Evolutionary conservation across 257 asterid species (phyloP), one percentile per base, ranked within the genome.

Genomic region (Ilex aquifolium): DNA sequence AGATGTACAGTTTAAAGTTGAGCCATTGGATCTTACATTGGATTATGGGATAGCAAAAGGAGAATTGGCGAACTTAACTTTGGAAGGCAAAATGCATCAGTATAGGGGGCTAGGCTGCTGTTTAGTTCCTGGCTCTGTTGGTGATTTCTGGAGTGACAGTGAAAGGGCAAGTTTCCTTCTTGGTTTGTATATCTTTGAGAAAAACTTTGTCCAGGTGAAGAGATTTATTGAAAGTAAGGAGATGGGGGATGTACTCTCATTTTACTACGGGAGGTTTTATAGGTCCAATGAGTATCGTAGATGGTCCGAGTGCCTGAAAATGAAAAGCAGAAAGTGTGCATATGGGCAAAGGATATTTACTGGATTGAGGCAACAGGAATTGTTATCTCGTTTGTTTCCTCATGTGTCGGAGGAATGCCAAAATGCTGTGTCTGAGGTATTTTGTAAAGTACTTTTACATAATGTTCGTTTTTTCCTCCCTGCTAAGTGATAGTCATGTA

Each of bases 331-430:
- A 73, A 88, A 70, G 65, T 66, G 78, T 65, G 87, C 75, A 2
- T 69, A 61, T 50, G 96, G 95, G 31, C 85, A 78, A 75, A 80
- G 76, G 68, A 66, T 88, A 73, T 88, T 88, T 64, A 80, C 78
- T 13, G 96, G 96, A 69, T n/a, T 49, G 49, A 88, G 96, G 77
- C 90, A 66, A 76, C 90, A 84, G 57, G 96, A 84, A 61, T 65
- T 88, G 15, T 52, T 86, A 32, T 72, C 86, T 67, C 88, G 96
- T 32, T 52, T 88, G 70, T 49, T 71, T 57, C 76, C 69, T 7
- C 32, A 16, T 54, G 61, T 80, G 54, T 71, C 96, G 0, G 88
- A 81, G 61, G 83, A 86, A 62, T 49, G 70, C 69, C 77, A 61
- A 60, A 71, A 61, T 36, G 72, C 79, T 59, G 66, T 88, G 46